These are phyloP conservation scores for Lentinus brumalis DNA, from an alignment of 768 basidiomycete species.

Conservation along the genomic window DNA sequence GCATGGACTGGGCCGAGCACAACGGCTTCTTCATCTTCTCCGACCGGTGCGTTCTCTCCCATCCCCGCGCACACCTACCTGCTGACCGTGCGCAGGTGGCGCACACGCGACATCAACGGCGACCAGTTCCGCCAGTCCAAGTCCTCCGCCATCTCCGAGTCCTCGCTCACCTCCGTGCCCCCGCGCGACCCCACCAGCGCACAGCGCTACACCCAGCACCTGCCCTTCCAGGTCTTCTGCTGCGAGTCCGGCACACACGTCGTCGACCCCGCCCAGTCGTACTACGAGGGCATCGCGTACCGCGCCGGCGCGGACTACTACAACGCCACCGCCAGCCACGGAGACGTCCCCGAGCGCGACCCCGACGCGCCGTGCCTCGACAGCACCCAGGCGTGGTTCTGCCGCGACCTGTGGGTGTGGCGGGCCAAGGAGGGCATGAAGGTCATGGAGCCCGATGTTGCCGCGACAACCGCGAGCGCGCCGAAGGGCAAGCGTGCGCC, in stretches of 20 bases:
- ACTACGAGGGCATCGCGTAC: conserved; percentile 88
- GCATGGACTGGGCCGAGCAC: conserved; percentile 99
- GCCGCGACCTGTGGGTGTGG: conserved; percentile 93
- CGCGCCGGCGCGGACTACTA: conserved; percentile 81
- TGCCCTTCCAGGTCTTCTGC: conserved; percentile 98
- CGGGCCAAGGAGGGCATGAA: conserved; percentile 78
- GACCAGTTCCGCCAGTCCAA: conserved; percentile 98
- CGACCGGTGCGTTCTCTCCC: conserved; percentile 68
- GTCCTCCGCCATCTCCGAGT: conserved; percentile 90
- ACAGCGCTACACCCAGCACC: conserved; percentile 82
- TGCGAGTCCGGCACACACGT: conserved; percentile 98
- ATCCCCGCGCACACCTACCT: background rate
- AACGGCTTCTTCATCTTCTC: conserved; percentile 98
- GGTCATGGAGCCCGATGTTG: conserved; percentile 46
- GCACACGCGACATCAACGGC: conserved; percentile 96
- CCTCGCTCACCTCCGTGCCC: conserved; percentile 87
- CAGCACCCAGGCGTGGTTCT: conserved; percentile 98
- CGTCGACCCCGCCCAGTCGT: conserved; percentile 93
- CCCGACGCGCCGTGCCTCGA: conserved; percentile 90
- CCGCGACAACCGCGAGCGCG: conserved; percentile 7
- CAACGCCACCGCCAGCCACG: conserved; percentile 64
- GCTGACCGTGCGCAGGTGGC: conserved; percentile 61
- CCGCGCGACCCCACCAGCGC: conserved; percentile 86
- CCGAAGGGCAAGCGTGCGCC: conserved; percentile 5
- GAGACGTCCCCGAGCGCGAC: conserved; percentile 53